A percentile compares a stretch with the other conserved stretches of the same genome.
Conservation (phyloP, 192 early-diverging fungal genomes). For the Thamnidium elegans region DNA sequence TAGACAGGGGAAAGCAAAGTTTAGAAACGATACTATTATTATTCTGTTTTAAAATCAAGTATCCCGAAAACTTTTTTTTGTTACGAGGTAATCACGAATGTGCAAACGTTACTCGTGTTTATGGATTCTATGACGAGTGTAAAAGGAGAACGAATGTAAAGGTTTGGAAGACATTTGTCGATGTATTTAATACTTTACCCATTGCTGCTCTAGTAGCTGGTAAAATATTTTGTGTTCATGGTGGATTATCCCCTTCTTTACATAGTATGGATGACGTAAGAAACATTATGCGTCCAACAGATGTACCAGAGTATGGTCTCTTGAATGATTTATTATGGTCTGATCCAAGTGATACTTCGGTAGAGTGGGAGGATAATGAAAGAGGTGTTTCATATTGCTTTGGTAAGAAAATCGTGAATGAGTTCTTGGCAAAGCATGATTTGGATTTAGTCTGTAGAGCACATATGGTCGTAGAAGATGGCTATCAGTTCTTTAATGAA, state of each 20-base stretch:
- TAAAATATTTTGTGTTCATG: constrained; percentile 96
- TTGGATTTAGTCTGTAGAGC: constrained; percentile 96
- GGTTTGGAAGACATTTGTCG: constrained; percentile 88
- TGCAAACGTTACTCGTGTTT: constrained; percentile 88
- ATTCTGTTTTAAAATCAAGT: constrained; percentile 96
- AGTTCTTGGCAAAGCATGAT: constrained; percentile 81
- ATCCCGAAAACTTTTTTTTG: constrained; percentile 95
- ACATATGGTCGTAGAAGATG: constrained; percentile 91
- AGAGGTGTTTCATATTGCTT: constrained; percentile 96
- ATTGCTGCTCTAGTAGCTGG: constrained; percentile 88
- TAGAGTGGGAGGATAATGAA: constrained; percentile 90
- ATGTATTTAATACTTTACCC: constrained; percentile 90
- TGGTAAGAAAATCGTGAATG: constrained; percentile 75
- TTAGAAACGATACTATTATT: constrained; percentile 94
- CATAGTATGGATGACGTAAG: constrained; percentile 86
- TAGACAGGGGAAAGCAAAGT: constrained; percentile 94
- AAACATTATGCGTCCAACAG: constrained; percentile 72
- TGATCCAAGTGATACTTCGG: constrained; percentile 78
- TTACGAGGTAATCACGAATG: constrained; percentile 96
- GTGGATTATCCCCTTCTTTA: constrained; percentile 81
- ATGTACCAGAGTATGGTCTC: constrained; percentile 91
- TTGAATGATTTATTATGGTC: constrained; percentile 94
- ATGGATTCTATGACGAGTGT: constrained; percentile 98
- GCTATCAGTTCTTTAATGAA: constrained; percentile 99
- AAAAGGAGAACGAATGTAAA: constrained; percentile 82